Evolutionary conservation across 108 stramenopile species (phyloP).

Genomic region (Nitzschia sp.): DNA sequence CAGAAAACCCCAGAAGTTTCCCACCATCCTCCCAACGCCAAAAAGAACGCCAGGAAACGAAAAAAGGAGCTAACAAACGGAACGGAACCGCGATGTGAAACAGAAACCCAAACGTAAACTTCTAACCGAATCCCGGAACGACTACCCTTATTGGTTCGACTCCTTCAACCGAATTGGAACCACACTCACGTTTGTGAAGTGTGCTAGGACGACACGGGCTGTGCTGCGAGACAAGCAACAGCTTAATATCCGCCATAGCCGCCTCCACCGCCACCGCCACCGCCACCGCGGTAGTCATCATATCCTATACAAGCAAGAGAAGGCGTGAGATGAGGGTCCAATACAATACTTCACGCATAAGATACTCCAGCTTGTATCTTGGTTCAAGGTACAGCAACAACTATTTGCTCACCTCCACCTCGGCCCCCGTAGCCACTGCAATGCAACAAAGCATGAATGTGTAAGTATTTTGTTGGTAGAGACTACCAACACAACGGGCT

Average conservation of each 20-base stretch:
- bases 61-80: constrained; percentile 19
- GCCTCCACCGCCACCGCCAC: constrained; percentile 42
- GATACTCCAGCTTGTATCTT: no score
- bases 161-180: neutral
- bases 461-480: neutral
- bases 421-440: constrained; percentile 27
- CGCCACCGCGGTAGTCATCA: constrained; percentile 38
- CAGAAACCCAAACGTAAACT: constrained; percentile 36
- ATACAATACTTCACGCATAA: no score
- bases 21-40: neutral
- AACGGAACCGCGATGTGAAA: constrained; percentile 25
- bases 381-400: no score
- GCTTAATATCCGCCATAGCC: constrained; percentile 45
- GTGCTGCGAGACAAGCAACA: constrained; percentile 7
- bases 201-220: neutral
- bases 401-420: constrained; percentile 19
- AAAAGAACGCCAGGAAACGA: neutral
- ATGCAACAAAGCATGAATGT: constrained; percentile 5
- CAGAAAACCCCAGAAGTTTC: constrained; percentile 28
- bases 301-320: constrained; percentile 24
- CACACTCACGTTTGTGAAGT: neutral
- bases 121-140: constrained; percentile 26
- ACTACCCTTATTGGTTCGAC: constrained; percentile 32
- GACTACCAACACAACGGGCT: neutral
- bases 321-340: neutral